A percentile compares a stretch with the other conserved stretches of the same genome.
Conservation (phyloP, 2,329 filamentous ascomycete species). For the Pyricularia sp. region DNA sequence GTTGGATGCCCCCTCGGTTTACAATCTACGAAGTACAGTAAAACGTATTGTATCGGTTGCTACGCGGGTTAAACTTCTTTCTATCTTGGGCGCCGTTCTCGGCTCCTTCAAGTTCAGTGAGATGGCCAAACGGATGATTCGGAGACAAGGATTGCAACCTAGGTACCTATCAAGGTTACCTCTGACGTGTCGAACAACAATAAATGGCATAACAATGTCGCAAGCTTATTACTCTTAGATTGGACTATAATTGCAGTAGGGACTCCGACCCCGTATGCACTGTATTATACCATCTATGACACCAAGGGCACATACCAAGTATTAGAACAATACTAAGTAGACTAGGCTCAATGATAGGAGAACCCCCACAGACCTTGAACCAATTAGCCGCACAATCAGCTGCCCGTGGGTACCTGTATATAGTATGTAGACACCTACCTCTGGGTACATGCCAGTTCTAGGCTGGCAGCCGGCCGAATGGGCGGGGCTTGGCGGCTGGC, state of each 20-base stretch:
- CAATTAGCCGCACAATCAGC: not conserved
- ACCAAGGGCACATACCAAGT: not conserved
- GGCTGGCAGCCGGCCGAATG: not conserved
- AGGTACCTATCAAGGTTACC: not conserved
- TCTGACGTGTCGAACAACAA: not conserved
- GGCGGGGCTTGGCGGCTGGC: not conserved
- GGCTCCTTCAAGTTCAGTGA: not conserved
- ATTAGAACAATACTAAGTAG: not conserved
- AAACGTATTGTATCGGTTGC: not conserved
- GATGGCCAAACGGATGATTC: not conserved
- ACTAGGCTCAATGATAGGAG: not conserved
- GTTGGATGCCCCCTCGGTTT: too few relatives aligned
- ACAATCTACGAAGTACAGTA: not conserved
- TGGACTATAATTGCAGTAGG: not conserved
- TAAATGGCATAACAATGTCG: not conserved
- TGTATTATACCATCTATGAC: not conserved
- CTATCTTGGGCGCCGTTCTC: not conserved
- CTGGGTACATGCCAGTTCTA: not conserved
- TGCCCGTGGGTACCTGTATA: not conserved
- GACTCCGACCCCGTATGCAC: not conserved
- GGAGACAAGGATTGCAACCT: not conserved
- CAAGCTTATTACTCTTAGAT: not conserved
- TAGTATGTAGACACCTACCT: not conserved
- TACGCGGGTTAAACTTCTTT: not conserved
- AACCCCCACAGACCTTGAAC: not conserved